Evolutionary conservation across 805 yeast genomes (phyloP), one percentile per base, ranked within the genome.

Genomic region (Maudiozyma bulderi): DNA sequence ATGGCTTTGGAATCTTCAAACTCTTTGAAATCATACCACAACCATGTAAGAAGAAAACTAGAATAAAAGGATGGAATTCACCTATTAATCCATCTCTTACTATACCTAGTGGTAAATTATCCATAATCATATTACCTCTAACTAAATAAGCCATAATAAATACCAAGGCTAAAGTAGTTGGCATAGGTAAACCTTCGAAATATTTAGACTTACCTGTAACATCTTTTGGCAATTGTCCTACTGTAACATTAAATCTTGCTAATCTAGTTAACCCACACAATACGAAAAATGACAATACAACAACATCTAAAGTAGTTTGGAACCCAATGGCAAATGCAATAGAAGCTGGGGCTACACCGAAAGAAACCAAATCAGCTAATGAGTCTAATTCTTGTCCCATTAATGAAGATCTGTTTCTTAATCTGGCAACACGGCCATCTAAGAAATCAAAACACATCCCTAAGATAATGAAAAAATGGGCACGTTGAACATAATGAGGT

Each of bases 321-420:
- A 90, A 80, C 5, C 99, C 99, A 62, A 90, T 78, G 43, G 90
- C 81, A 66, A 89, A 93, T 4, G 95, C 99, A 65, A 87, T 82
- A 13, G 88, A 75, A 4, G 96, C 95, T 2, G 99, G 99, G 1
- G 95, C 90, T 34, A 91, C 96, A 53, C 97, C 95, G 65, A 93
- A 93, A 10, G 96, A 86, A 37, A 91, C 78, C 60, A 93, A 78
- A 69, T 93, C 99, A 26, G 99, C 99, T 58, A 93, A 76, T 1
- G 97, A 90, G 65, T 93, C 99, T 60, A 93, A 78, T 70, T 93
- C 99, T 69, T 93, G 98, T 52, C 99, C 99, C 86, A 93, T 86
- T 48, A 93, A 75, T 10, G 95, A 84, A 2, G 95, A 79, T 71
- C 90, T 88, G 65, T 89, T 85, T 70, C 96, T 80, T 71, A 93